Base-by-base conservation (phyloP, 768 basidiomycete species). In the Strobilomyces confusus region DNA sequence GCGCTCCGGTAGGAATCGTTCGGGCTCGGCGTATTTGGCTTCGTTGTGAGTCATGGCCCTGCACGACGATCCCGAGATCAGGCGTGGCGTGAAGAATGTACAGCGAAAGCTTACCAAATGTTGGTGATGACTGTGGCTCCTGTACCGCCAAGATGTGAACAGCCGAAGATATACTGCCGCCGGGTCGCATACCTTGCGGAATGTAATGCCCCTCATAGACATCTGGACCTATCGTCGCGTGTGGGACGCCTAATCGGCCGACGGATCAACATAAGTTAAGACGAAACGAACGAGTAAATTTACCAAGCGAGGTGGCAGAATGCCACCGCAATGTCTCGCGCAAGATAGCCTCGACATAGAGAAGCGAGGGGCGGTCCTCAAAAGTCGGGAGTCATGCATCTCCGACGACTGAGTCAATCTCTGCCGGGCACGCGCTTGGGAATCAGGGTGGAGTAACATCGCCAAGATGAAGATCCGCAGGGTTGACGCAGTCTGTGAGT, bases 171-270 rank as follows among this genome's bases (percentile, higher is more conserved):
- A 22, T 7, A 25, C 9, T 8, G 17, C 9, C 4, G 14, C n/a
- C 7, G 12, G 12, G 26, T 33, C 29, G 63, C 66, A 9, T 13
- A 66, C 82, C 83, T 61, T 75, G 72, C 1, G 84, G 83, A 48
- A 86, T 84, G 20, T 78, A 66, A 56, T 79, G 79, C 17, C 76
- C 74, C 30, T 68, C 61, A 50, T 79, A 80, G 13, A 72, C 52
- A 36, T 80, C 78, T 41, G 74, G 69, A 22, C 63, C 62, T 1
- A 74, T 75, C 8, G 68, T 50, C 2, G 62, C 58, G 41, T 74
- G 74, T 2, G 73, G 69, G 20, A 74, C 45, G 15, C 67, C 72
- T 67, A 48, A 17, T 44, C 9, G 23, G 20, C 42, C 9, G 13
- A 25, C 5, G 17, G n/a, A n/a, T 56, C 5, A 58, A 33, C 30